A percentile compares a stretch with the other conserved stretches of the same genome.
Evolutionary conservation across 805 yeast species (phyloP).

Genomic region (Jamesozyma rosinii): DNA sequence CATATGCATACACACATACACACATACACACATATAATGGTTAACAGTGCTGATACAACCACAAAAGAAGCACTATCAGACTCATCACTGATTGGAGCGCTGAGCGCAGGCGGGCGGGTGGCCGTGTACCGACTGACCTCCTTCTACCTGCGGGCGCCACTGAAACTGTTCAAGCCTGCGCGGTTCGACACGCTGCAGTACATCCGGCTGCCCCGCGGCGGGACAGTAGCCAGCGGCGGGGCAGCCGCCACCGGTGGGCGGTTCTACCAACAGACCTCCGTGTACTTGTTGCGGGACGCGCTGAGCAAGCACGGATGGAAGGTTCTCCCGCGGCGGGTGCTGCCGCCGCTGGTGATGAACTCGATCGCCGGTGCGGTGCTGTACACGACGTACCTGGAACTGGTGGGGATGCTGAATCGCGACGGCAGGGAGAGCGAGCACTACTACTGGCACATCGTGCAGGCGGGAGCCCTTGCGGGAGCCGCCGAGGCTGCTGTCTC

Average conservation of each 20-base stretch:
- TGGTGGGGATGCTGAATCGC: background rate
- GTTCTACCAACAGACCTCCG: slow-evolving; percentile 59
- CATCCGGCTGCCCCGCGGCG: slow-evolving; percentile 42
- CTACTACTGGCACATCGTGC: slow-evolving; percentile 43
- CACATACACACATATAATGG: too few species aligned
- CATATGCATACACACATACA: too few species aligned
- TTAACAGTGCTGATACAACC: too few species aligned
- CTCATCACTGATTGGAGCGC: slow-evolving; percentile 61
- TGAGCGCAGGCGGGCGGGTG: slow-evolving; percentile 83
- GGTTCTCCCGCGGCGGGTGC: slow-evolving; percentile 65
- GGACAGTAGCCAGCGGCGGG: slow-evolving; percentile 6
- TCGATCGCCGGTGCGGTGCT: slow-evolving; percentile 81
- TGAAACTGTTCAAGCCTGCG: slow-evolving; percentile 82
- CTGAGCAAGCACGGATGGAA: slow-evolving; percentile 74
- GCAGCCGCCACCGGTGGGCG: slow-evolving; percentile 10
- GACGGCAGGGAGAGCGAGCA: background rate
- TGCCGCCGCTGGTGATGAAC: slow-evolving; percentile 84
- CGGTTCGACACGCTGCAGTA: slow-evolving; percentile 77
- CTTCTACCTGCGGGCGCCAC: slow-evolving; percentile 69
- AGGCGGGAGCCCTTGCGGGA: slow-evolving; percentile 83
- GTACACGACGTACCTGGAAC: slow-evolving; percentile 57
- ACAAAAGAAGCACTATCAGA: too few species aligned
- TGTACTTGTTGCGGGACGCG: slow-evolving; percentile 66
- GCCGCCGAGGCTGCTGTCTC: slow-evolving; percentile 82
- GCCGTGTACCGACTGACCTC: slow-evolving; percentile 68